Conservation (phyloP, 106 monocot genomes). For the Alisma plantagoaquatica region DNA sequence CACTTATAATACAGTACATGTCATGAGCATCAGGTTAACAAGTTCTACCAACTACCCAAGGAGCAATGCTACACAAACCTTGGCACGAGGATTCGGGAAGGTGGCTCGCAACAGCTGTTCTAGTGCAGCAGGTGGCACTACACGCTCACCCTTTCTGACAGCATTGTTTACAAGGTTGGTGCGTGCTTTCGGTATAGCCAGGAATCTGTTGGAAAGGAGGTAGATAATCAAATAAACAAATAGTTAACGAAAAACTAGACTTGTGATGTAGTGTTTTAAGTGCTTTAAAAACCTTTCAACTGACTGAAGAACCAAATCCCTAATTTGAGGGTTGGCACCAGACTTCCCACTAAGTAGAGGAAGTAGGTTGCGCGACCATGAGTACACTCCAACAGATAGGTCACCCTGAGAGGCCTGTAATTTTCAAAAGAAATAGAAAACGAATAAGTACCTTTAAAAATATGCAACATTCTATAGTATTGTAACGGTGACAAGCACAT, state of each 20-base stretch:
- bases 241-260: background rate
- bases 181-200: conserved; percentile 65
- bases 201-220: conserved; percentile 31
- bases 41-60: background rate
- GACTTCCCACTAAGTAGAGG: conserved; percentile 23
- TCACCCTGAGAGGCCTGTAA: conserved; percentile 77
- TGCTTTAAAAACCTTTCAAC: conserved; percentile 37
- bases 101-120: conserved; percentile 71
- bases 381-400: conserved; percentile 27
- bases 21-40: background rate
- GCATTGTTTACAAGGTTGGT: conserved; percentile 76
- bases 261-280: background rate
- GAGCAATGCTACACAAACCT: conserved; percentile 25
- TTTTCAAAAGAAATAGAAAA: background rate
- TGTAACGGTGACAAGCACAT: background rate
- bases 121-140: conserved; percentile 71
- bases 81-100: conserved; percentile 66
- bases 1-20: background rate
- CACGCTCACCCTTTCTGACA: conserved; percentile 86
- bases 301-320: conserved; percentile 32
- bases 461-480: background rate
- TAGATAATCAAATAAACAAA: background rate
- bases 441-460: background rate
- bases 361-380: conserved; percentile 26
- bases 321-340: conserved; percentile 21